Evolutionary conservation across 208 protist species (phyloP), one percentile per base, ranked within the genome.

Genomic region (Crithidia sp.): DNA sequence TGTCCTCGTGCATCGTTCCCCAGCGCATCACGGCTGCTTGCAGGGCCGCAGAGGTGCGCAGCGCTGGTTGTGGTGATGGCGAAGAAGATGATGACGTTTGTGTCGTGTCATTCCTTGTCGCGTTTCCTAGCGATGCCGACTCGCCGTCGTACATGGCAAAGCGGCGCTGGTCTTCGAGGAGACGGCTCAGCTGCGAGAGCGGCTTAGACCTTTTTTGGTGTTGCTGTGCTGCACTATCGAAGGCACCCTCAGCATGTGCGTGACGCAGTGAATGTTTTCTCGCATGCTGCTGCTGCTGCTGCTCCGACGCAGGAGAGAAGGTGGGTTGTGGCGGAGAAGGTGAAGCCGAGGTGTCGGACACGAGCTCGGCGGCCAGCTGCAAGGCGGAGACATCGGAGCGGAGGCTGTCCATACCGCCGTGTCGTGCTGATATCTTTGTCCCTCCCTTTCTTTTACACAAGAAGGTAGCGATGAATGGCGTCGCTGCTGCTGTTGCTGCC

Each of bases 301-400:
- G 10, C 60, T 5, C 8, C 19, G 41, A 17, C 17, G 6, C 16
- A 41, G 45, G 58, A 17, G 47, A 17, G 57, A 16, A 4, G 44
- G 41, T 19, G 52, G 28, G 53, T 28, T 5, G 47, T 4, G 47
- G 13, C 53, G 64, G 8, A 41, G 45, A 67, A 57, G 64, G 28
- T 6, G 64, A 49, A 17, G 49, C 10, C 39, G 58, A 7, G 12
- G 47, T 13, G 14, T 39, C 40, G 4, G 57, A 49, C 9, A 57
- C 53, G 28, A 77, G 41, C 56, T 71, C 72, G 9, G 55, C 61
- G n/a, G 72, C 65, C 45, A 77, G 39, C 65, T 71, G 72, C 6
- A 63, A 64, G 7, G 72, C 72, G 17, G 72, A 62, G 12, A 71
- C 64, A 59, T 71, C 49, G n/a, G 17, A 53, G 17, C 41, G 55